Conservation (phyloP, 208 protist species). For the Balamuthia mandrillaris region DNA sequence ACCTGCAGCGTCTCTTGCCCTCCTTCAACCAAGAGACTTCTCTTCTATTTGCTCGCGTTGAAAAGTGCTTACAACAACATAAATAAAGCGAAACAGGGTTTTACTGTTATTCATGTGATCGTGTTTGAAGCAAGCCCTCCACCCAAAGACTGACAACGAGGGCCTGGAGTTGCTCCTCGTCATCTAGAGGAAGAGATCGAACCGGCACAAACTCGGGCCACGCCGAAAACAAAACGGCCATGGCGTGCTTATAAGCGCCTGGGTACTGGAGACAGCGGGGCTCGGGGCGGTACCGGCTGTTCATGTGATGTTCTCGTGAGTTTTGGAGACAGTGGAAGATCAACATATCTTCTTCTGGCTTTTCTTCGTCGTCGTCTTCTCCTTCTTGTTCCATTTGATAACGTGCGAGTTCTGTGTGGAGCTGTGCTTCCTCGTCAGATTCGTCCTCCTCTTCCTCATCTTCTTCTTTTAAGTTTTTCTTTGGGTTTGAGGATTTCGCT, state of each 20-base stretch:
- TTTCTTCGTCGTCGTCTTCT: not conserved
- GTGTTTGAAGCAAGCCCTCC: not conserved
- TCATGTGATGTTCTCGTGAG: not conserved
- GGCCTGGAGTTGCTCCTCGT: not conserved
- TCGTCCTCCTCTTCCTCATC: constrained; percentile 18
- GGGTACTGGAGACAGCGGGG: not conserved
- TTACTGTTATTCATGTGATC: not conserved
- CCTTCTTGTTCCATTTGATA: no score
- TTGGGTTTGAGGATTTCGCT: not conserved
- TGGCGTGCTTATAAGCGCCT: not conserved
- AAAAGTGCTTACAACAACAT: no score
- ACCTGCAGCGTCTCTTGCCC: no score
- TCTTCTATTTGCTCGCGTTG: no score
- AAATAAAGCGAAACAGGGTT: not conserved
- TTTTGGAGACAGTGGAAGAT: not conserved
- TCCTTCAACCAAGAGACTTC: no score
- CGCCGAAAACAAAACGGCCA: not conserved
- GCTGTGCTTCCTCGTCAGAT: not conserved
- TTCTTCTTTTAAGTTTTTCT: not conserved
- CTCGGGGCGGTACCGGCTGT: not conserved
- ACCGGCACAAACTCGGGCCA: not conserved
- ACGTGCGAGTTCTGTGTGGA: no score
- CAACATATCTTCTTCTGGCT: not conserved
- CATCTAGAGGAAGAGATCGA: not conserved
- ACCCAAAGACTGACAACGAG: not conserved